Evolutionary conservation across 768 basidiomycete species (phyloP).

Genomic region (Favolaschia claudopus): DNA sequence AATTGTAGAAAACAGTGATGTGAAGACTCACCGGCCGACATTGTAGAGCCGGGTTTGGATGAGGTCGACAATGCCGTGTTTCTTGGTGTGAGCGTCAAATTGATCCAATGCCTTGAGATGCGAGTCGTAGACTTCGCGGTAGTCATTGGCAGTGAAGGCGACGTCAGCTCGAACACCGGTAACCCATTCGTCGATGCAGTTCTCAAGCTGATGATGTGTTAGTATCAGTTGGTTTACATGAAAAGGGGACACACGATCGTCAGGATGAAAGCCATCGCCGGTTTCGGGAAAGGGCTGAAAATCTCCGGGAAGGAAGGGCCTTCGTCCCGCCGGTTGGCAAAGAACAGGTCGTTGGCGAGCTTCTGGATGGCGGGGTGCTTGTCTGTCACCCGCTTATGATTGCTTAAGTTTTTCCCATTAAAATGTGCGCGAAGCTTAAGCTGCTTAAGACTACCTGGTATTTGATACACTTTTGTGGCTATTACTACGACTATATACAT

Average conservation of each 20-base stretch:
- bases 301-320: slow-evolving; percentile 20
- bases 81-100: not conserved
- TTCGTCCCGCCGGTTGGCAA: slow-evolving; percentile 28
- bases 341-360: slow-evolving; percentile 29
- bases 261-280: not conserved
- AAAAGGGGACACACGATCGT: slow-evolving; percentile 14
- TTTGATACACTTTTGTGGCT: too few relatives aligned
- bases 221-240: not conserved
- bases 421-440: too few relatives aligned
- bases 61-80: not conserved
- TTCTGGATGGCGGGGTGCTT: slow-evolving; percentile 26
- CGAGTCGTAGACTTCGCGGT: slow-evolving; percentile 3
- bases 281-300: slow-evolving; percentile 26
- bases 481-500: too few relatives aligned
- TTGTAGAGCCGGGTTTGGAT: not conserved
- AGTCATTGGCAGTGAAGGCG: slow-evolving; percentile 16
- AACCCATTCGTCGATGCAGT: slow-evolving; percentile 21
- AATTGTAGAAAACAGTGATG: not conserved
- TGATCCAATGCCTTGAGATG: not conserved
- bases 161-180: slow-evolving; percentile 20
- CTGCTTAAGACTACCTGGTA: too few relatives aligned
- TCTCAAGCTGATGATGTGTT: slow-evolving; percentile 13
- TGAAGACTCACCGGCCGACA: not conserved
- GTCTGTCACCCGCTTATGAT: too few relatives aligned
- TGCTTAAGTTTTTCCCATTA: too few relatives aligned